Conservation (phyloP, 768 basidiomycete species). For the Russula olivacea region DNA sequence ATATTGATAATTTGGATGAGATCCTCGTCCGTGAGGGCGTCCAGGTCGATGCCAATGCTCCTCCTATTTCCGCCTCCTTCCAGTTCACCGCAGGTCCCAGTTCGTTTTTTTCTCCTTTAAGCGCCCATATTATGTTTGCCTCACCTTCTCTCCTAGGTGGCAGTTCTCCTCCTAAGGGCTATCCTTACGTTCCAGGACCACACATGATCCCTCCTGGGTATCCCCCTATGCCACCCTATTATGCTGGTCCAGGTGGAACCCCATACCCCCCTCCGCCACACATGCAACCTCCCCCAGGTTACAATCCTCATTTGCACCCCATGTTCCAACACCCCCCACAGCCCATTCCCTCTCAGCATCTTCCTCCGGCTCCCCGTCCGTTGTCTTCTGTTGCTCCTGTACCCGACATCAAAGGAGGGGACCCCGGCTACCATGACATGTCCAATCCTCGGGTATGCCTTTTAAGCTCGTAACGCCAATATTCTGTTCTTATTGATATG, state of each 20-base stretch:
- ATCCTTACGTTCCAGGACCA: constrained; percentile 35
- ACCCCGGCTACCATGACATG: constrained; percentile 76
- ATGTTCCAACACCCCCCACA: constrained; percentile 49
- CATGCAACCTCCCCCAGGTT: constrained; percentile 38
- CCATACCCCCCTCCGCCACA: constrained; percentile 41
- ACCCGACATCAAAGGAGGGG: constrained; percentile 58
- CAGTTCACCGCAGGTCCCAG: constrained; percentile 29
- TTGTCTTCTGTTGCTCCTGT: constrained; percentile 28
- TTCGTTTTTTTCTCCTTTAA: constrained; percentile 20
- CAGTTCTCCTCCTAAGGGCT: constrained; percentile 32
- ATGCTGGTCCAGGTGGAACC: constrained; percentile 34
- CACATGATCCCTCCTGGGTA: constrained; percentile 43
- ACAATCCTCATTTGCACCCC: constrained; percentile 55
- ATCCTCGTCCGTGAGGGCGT: constrained; percentile 61
- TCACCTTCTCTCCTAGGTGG: constrained; percentile 21
- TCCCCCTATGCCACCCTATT: constrained; percentile 43
- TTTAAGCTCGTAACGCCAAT: background rate
- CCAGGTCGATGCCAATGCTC: constrained; percentile 35
- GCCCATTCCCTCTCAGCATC: constrained; percentile 35
- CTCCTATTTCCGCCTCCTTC: constrained; percentile 28
- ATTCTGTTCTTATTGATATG: constrained; percentile 18
- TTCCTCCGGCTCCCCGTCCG: constrained; percentile 34
- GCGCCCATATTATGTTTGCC: constrained; percentile 19
- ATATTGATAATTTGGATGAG: constrained; percentile 59
- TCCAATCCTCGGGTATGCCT: constrained; percentile 53